Conservation (phyloP, 208 protist species). For the Wallacemonas collosoma region DNA sequence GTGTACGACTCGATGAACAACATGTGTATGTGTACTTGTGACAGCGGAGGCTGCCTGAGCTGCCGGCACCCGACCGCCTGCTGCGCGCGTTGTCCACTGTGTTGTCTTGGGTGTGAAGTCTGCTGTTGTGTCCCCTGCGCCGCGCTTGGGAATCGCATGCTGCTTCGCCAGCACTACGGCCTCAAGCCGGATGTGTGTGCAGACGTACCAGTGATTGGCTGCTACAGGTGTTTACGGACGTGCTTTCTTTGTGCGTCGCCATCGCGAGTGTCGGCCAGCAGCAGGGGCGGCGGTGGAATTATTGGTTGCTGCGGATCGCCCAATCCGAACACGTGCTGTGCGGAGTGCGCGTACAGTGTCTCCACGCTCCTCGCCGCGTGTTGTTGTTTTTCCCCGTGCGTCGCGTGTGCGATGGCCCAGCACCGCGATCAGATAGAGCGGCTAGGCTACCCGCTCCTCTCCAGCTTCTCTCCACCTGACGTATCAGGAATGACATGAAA, state of each 20-base stretch:
- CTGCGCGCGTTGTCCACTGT: slow-evolving; percentile 33
- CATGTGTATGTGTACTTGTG: slow-evolving; percentile 21
- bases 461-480: slow-evolving; percentile 23
- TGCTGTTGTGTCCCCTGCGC: slow-evolving; percentile 52
- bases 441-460: slow-evolving; percentile 38
- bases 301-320: slow-evolving; percentile 11
- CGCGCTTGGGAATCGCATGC: slow-evolving; percentile 47
- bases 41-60: slow-evolving; percentile 27
- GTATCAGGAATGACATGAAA: slow-evolving; percentile 25
- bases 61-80: slow-evolving; percentile 34
- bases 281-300: slow-evolving; percentile 1
- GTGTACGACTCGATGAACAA: slow-evolving; percentile 10
- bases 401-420: slow-evolving; percentile 43
- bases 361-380: slow-evolving; percentile 31
- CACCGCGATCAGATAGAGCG: slow-evolving; percentile 44
- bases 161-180: slow-evolving; percentile 55
- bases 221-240: slow-evolving; percentile 33
- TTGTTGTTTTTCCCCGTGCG: slow-evolving; percentile 41
- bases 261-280: neutral
- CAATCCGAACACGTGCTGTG: slow-evolving; percentile 26
- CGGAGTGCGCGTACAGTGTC: slow-evolving; percentile 29
- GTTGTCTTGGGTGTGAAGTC: slow-evolving; percentile 44
- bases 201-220: slow-evolving; percentile 30
- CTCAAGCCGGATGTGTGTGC: slow-evolving; percentile 30
- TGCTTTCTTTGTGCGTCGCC: slow-evolving; percentile 16